phyloP scores from a whole-genome alignment of 1,284 basidiomycete species.

The Cryptococcus sp. region DNA sequence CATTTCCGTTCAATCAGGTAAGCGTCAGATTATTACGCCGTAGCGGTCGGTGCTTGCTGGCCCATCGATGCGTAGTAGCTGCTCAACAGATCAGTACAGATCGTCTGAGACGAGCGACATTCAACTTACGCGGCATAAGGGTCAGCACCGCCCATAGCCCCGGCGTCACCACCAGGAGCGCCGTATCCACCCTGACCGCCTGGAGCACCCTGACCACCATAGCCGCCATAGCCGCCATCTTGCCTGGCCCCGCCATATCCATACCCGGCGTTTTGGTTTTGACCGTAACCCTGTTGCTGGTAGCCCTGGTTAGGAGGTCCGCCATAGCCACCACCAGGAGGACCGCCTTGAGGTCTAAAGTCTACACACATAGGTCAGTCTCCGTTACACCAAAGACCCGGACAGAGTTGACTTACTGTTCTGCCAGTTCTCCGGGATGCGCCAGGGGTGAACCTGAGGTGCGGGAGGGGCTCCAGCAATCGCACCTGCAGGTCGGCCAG shows the following conservation, averaged over 20 bases:
- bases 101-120: not conserved
- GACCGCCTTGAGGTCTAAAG: slow-evolving; percentile 3
- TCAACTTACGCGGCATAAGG: slow-evolving; percentile 46
- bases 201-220: not conserved
- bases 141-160: slow-evolving; percentile 22
- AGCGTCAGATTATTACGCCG: not conserved
- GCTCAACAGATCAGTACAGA: not conserved
- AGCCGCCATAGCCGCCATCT: slow-evolving; percentile 15
- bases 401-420: slow-evolving; percentile 33
- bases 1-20: not conserved
- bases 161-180: slow-evolving; percentile 16
- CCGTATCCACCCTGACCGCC: slow-evolving; percentile 9
- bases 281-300: slow-evolving; percentile 15
- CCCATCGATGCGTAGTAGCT: slow-evolving; percentile 43
- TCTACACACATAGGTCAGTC: not conserved
- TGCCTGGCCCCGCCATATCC: slow-evolving; percentile 31
- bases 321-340: slow-evolving; percentile 19
- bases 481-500: slow-evolving; percentile 49
- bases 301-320: slow-evolving; percentile 15
- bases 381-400: not conserved
- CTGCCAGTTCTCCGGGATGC: slow-evolving; percentile 56
- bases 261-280: slow-evolving; percentile 23
- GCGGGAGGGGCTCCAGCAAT: slow-evolving; percentile 30
- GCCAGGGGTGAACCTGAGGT: slow-evolving; percentile 55
- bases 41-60: slow-evolving; percentile 26